phyloP scores from a whole-genome alignment of 495 filamentous ascomycete genomes.

The Aspergillus avenaceus region DNA sequence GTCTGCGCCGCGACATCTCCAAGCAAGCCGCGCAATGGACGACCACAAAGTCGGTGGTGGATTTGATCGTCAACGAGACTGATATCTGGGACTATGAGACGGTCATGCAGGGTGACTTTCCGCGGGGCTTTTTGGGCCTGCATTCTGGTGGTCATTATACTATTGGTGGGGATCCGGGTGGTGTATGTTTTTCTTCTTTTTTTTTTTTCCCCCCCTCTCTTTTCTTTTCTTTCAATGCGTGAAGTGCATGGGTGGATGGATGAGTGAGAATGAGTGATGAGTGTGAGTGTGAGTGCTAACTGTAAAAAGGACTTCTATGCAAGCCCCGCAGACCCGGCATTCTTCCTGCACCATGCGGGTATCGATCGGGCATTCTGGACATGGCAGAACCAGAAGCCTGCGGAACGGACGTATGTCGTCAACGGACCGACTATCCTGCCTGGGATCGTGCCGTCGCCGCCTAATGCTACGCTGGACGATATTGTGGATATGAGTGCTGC shows the following conservation, averaged over 20 bases:
- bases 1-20: constrained; percentile 51
- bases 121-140: constrained; percentile 36
- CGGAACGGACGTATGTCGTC: constrained; percentile 9
- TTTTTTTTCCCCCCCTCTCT: constrained; percentile 9
- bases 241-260: no score
- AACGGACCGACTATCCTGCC: constrained; percentile 24
- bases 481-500: constrained; percentile 25
- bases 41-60: neutral
- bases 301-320: constrained; percentile 18
- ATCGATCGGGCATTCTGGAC: constrained; percentile 51
- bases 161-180: constrained; percentile 45
- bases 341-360: constrained; percentile 49
- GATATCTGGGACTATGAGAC: constrained; percentile 6
- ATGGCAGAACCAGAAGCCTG: constrained; percentile 41
- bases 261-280: no score
- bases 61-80: neutral
- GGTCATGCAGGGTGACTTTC: constrained; percentile 2
- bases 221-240: constrained; percentile 8
- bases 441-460: constrained; percentile 31
- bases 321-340: constrained; percentile 37
- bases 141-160: constrained; percentile 57
- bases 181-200: neutral
- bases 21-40: neutral
- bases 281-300: no score
- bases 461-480: constrained; percentile 37